These are phyloP conservation scores for Corymbia maculata DNA, from an alignment of 345 rosid species.

Conservation along the genomic window DNA sequence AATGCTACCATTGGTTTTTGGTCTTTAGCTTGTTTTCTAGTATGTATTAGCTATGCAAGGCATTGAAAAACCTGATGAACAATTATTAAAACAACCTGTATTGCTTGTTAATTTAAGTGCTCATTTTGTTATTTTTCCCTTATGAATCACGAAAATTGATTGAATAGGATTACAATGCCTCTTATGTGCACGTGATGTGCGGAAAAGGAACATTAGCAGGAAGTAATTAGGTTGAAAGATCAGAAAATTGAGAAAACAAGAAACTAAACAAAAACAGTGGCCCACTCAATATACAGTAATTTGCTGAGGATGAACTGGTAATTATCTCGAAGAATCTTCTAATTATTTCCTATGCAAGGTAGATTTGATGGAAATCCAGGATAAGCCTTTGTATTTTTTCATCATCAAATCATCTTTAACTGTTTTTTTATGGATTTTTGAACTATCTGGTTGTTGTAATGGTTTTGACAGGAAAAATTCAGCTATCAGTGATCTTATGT, in stretches of 20 bases:
- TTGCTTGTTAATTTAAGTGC: not conserved
- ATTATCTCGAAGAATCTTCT: not conserved
- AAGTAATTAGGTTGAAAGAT: not conserved
- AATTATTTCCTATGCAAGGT: not conserved
- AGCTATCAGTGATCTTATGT: conserved; percentile 60
- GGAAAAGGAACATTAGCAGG: not conserved
- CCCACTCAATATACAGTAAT: not conserved
- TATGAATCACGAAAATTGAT: not conserved
- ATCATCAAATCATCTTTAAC: not conserved
- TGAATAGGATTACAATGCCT: not conserved
- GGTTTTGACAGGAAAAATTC: conserved; percentile 41
- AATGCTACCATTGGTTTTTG: no score
- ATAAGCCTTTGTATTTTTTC: not conserved
- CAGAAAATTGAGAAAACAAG: not conserved
- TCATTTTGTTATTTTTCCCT: not conserved
- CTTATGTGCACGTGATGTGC: not conserved
- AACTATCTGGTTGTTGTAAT: not conserved
- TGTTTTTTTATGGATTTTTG: not conserved
- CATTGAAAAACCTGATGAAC: not conserved
- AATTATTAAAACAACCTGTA: no score
- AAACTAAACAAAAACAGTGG: not conserved
- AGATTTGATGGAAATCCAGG: not conserved
- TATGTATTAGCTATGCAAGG: not conserved
- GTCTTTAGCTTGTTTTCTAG: not conserved
- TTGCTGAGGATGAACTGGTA: not conserved